Evolutionary conservation across 345 rosid genomes (phyloP).

Genomic region (Punica granatum): DNA sequence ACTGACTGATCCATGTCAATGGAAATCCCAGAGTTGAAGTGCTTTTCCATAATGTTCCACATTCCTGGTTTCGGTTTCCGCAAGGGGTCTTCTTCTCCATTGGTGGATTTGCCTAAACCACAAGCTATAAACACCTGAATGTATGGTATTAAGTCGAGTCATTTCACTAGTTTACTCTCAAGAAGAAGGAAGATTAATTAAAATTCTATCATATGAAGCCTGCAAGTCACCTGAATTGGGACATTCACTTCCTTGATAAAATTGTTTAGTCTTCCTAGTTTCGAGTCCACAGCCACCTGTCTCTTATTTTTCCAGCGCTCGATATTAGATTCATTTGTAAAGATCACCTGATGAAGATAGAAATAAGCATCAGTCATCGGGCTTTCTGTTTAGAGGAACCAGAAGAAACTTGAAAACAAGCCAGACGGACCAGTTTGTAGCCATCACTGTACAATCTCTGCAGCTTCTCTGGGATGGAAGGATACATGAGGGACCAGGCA

Average conservation of each 20-base stretch:
- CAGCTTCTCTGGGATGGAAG: slow-evolving; percentile 82
- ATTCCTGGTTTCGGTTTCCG: slow-evolving; percentile 90
- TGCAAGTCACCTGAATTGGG: slow-evolving; percentile 76
- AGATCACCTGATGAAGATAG: slow-evolving; percentile 57
- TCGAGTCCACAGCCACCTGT: slow-evolving; percentile 86
- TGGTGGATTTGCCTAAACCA: slow-evolving; percentile 40
- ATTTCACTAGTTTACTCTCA: not conserved
- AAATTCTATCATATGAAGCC: not conserved
- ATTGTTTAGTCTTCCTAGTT: slow-evolving; percentile 74
- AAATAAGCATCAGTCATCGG: not conserved
- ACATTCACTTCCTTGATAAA: slow-evolving; percentile 66
- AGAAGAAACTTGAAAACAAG: not conserved
- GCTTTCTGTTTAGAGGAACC: not conserved
- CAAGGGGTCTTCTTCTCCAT: slow-evolving; percentile 54
- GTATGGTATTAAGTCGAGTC: not conserved
- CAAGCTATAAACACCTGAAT: slow-evolving; percentile 87
- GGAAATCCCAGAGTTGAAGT: slow-evolving; percentile 72
- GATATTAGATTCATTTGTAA: slow-evolving; percentile 93
- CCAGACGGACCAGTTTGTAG: slow-evolving; percentile 67
- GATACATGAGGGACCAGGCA: slow-evolving; percentile 90
- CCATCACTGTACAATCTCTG: slow-evolving; percentile 66
- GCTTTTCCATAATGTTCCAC: slow-evolving; percentile 84
- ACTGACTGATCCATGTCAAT: slow-evolving; percentile 73
- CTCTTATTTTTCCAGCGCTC: slow-evolving; percentile 97
- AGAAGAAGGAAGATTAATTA: not conserved